These are phyloP conservation scores for Colletotrichum lindemuthianum DNA, from an alignment of 2,329 filamentous ascomycete species.

Conservation along the genomic window DNA sequence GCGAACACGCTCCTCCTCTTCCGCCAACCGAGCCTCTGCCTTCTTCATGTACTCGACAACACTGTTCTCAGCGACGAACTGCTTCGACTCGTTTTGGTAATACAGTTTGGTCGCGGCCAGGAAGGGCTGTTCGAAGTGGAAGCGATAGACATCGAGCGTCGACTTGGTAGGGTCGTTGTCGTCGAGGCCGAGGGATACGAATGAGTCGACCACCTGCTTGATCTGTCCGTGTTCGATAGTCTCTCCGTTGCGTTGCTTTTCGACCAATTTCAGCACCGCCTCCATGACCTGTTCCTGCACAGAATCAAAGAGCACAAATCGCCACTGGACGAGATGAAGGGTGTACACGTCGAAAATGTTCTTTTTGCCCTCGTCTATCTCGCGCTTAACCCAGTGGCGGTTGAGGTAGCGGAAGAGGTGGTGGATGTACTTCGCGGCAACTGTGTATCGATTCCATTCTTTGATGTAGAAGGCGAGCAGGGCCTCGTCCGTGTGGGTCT, in stretches of 20 bases:
- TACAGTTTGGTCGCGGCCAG: slow-evolving; percentile 84
- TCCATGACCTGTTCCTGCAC: slow-evolving; percentile 93
- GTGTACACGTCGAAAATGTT: slow-evolving; percentile 99
- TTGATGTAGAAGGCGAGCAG: slow-evolving; percentile 93
- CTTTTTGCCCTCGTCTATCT: slow-evolving; percentile 99
- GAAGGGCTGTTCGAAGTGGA: slow-evolving; percentile 93
- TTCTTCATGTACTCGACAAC: slow-evolving; percentile 99
- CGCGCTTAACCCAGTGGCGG: slow-evolving; percentile 97
- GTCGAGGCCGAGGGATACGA: slow-evolving; percentile 93
- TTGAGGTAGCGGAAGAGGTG: slow-evolving; percentile 97
- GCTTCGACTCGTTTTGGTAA: slow-evolving; percentile 91
- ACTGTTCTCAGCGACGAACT: slow-evolving; percentile 95
- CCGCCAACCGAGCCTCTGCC: slow-evolving; percentile 86
- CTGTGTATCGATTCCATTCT: slow-evolving; percentile 96
- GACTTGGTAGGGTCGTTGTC: slow-evolving; percentile 93
- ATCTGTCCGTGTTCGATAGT: slow-evolving; percentile 98
- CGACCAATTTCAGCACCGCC: slow-evolving; percentile 91
- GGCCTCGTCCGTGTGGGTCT: slow-evolving; percentile 87
- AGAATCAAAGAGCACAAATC: slow-evolving; percentile 85
- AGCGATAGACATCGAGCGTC: slow-evolving; percentile 93
- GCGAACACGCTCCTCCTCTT: slow-evolving; percentile 93
- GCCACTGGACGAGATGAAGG: slow-evolving; percentile 94
- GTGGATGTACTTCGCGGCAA: slow-evolving; percentile 96
- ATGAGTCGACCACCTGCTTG: slow-evolving; percentile 96
- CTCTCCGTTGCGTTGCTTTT: slow-evolving; percentile 97